These are phyloP conservation scores for Cyberlindnera maritima DNA, from an alignment of 805 yeast genomes.

Conservation along the genomic window DNA sequence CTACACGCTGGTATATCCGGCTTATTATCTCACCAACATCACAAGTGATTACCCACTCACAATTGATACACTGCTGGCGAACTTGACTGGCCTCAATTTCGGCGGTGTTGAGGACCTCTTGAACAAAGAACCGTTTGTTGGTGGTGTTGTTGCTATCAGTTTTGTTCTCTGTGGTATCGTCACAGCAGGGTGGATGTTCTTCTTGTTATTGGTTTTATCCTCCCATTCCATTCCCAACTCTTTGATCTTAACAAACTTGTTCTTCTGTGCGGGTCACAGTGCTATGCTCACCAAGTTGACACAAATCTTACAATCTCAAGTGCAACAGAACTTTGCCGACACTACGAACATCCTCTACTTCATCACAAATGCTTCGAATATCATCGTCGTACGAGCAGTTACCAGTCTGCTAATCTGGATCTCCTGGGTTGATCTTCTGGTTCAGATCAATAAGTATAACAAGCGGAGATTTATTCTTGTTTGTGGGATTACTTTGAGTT, in stretches of 20 bases:
- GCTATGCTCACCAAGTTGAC: conserved; percentile 47
- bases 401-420: conserved; percentile 43
- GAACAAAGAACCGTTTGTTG: conserved; percentile 34
- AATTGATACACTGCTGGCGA: conserved; percentile 7
- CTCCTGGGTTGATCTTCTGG: conserved; percentile 54
- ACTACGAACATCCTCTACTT: conserved; percentile 37
- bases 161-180: conserved; percentile 55
- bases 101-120: conserved; percentile 3
- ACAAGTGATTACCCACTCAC: conserved; percentile 18
- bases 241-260: conserved; percentile 55
- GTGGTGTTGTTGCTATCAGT: conserved; percentile 41
- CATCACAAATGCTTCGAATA: conserved; percentile 37
- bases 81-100: conserved; percentile 1
- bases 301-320: conserved; percentile 46
- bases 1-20: conserved; percentile 31
- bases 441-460: conserved; percentile 35
- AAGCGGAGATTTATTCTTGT: conserved; percentile 30
- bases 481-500: conserved; percentile 32
- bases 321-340: conserved; percentile 51
- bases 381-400: conserved; percentile 39
- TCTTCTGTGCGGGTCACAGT: conserved; percentile 54
- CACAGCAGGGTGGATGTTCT: conserved; percentile 69
- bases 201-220: conserved; percentile 52
- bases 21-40: conserved; percentile 49
- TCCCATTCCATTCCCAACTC: conserved; percentile 56